Evolutionary conservation across 1,284 basidiomycete genomes (phyloP).

Genomic region (Mycosarcoma mackinlayi): DNA sequence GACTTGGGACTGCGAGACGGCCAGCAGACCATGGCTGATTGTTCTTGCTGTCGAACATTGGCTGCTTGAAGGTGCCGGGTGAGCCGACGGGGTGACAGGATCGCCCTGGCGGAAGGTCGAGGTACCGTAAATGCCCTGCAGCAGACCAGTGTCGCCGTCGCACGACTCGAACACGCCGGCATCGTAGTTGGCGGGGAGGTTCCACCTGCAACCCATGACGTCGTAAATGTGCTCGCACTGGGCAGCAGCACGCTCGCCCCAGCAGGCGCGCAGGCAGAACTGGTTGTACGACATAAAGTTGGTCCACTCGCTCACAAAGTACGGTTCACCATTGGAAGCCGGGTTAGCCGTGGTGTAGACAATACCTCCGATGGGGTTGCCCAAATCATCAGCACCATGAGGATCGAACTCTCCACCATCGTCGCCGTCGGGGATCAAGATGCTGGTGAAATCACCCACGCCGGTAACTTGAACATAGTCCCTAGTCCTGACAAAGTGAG

Average conservation of each 20-base stretch:
- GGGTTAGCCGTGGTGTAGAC: conserved; percentile 62
- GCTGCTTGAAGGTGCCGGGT: conserved; percentile 39
- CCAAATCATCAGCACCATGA: conserved; percentile 60
- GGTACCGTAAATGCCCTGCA: conserved; percentile 58
- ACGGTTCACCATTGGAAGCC: conserved; percentile 40
- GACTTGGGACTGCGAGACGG: conserved; percentile 6
- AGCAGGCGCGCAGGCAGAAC: conserved; percentile 64
- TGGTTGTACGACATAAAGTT: conserved; percentile 62
- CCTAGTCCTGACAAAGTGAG: conserved; percentile 62
- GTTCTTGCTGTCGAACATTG: conserved; percentile 29
- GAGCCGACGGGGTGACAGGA: conserved; percentile 34
- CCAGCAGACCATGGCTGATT: conserved; percentile 38
- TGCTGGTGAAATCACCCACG: conserved; percentile 53
- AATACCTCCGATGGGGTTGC: conserved; percentile 63
- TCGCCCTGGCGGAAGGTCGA: conserved; percentile 63
- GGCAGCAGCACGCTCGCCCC: conserved; percentile 46
- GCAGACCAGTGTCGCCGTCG: conserved; percentile 52
- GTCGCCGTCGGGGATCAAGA: conserved; percentile 50
- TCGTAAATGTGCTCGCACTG: conserved; percentile 66
- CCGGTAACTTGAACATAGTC: conserved; percentile 65
- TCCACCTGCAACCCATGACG: conserved; percentile 62
- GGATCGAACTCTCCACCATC: conserved; percentile 64
- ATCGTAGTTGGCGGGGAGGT: conserved; percentile 59
- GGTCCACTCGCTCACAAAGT: conserved; percentile 53
- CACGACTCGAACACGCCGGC: conserved; percentile 58